Conservation (phyloP, 768 basidiomycete species). For the Boletus reticuloceps region DNA sequence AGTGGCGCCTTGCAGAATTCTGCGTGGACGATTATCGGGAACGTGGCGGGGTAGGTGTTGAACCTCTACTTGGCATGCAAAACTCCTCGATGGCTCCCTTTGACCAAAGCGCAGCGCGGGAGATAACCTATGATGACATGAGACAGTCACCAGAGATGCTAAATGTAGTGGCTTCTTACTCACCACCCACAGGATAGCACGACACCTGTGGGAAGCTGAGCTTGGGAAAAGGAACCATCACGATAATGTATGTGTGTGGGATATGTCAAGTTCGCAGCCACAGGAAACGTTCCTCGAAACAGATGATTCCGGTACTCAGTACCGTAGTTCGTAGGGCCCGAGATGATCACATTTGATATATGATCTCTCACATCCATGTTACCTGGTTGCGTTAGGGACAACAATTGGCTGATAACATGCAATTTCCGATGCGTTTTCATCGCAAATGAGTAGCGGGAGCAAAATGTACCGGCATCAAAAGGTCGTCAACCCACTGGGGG, state of each 20-base stretch:
- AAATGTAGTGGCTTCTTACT: conserved; percentile 1
- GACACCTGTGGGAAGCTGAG: conserved; percentile 5
- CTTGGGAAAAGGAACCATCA: background rate
- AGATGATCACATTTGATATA: background rate
- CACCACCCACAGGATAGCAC: background rate
- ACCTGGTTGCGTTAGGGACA: background rate
- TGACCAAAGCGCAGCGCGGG: too few relatives aligned
- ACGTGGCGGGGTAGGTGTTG: background rate
- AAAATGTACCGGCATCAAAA: background rate
- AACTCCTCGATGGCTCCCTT: too few relatives aligned
- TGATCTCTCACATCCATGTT: background rate
- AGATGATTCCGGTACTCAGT: background rate
- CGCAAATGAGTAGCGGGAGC: background rate
- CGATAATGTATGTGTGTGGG: too few relatives aligned
- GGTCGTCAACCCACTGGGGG: too few relatives aligned
- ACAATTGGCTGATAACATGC: background rate
- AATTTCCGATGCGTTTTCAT: background rate
- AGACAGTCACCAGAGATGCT: background rate
- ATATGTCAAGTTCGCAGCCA: background rate
- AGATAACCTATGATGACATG: too few relatives aligned
- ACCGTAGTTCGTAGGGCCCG: background rate
- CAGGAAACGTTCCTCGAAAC: too few relatives aligned
- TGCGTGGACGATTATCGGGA: background rate
- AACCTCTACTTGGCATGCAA: background rate
- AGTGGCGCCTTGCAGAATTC: background rate